A percentile compares a stretch with the other conserved stretches of the same genome.
Conservation (phyloP, 441 rosid species). For the Adansonia gregorii region DNA sequence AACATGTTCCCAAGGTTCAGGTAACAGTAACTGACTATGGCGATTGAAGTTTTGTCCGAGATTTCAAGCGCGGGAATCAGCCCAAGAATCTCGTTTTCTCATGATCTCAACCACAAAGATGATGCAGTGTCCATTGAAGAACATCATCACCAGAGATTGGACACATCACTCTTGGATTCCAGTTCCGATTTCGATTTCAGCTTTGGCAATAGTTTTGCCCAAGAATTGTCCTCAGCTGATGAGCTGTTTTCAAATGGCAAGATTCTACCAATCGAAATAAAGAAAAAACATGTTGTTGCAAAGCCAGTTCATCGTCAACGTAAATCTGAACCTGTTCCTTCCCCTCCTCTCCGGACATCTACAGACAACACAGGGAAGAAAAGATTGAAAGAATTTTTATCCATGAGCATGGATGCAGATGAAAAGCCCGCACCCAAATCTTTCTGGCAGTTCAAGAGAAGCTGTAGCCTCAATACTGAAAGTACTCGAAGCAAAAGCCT, state of each 20-base stretch:
- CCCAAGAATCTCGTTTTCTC: constrained; percentile 80
- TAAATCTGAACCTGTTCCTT: constrained; percentile 26
- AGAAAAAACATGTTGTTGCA: constrained; percentile 38
- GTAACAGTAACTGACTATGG: constrained; percentile 44
- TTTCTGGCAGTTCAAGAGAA: constrained; percentile 81
- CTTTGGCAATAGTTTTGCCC: constrained; percentile 46
- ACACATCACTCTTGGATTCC: constrained; percentile 52
- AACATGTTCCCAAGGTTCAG: neutral
- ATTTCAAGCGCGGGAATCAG: constrained; percentile 60
- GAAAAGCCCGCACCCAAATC: constrained; percentile 42
- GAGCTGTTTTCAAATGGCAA: constrained; percentile 91
- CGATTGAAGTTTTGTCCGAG: constrained; percentile 76
- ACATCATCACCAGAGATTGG: constrained; percentile 41
- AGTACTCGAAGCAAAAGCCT: constrained; percentile 51
- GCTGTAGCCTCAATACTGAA: constrained; percentile 74
- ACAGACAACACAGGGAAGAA: constrained; percentile 50
- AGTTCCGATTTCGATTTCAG: constrained; percentile 70
- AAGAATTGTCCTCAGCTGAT: constrained; percentile 72
- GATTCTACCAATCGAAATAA: constrained; percentile 70
- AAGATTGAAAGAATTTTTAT: constrained; percentile 68
- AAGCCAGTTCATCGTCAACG: constrained; percentile 22
- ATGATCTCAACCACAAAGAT: constrained; percentile 54
- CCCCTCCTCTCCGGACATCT: constrained; percentile 13
- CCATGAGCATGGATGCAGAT: constrained; percentile 45
- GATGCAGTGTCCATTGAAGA: constrained; percentile 35